Percentiles rank a stretch among this genome's conserved stretches.
Evolutionary conservation across 768 basidiomycete genomes (phyloP).

Genomic region (Lactarius hengduanensis): DNA sequence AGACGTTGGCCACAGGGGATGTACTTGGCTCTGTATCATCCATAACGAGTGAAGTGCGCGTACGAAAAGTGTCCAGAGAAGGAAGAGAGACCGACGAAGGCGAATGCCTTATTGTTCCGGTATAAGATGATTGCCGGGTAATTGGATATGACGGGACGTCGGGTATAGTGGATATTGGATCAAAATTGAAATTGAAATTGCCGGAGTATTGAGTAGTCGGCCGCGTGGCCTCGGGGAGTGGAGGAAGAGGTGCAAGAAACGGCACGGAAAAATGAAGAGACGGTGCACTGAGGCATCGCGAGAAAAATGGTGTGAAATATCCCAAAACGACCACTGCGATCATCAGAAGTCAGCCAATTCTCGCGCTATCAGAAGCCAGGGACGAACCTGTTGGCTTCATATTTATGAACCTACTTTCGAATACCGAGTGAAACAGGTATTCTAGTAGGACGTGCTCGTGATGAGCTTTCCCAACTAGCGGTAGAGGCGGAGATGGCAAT

Average conservation of each 20-base stretch:
- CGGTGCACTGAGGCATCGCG: conserved; percentile 29
- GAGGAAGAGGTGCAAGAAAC: conserved; percentile 28
- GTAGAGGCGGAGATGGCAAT: conserved; percentile 18
- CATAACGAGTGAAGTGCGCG: conserved; percentile 1
- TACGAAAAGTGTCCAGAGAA: conserved; percentile 15
- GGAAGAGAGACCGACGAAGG: conserved; percentile 24
- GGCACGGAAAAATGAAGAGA: conserved; percentile 27
- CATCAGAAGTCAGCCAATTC: conserved; percentile 6
- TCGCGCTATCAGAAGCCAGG: not conserved
- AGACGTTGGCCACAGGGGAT: conserved; percentile 9
- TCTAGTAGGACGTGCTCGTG: conserved; percentile 29
- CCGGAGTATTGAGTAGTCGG: conserved; percentile 21
- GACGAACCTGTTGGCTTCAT: conserved; percentile 29
- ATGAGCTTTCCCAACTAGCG: conserved; percentile 14
- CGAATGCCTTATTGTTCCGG: conserved; percentile 8
- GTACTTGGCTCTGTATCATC: conserved; percentile 19
- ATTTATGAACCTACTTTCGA: conserved; percentile 31
- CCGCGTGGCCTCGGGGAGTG: conserved; percentile 23
- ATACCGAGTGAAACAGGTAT: conserved; percentile 29
- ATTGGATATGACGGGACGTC: conserved; percentile 26
- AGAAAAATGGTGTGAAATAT: conserved; percentile 30
- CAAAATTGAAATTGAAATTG: conserved; percentile 10
- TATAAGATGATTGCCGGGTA: conserved; percentile 22
- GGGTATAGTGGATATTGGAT: conserved; percentile 17
- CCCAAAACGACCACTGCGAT: conserved; percentile 25